Base-by-base conservation (phyloP, 257 asterid species). In the Salvia splendens region DNA sequence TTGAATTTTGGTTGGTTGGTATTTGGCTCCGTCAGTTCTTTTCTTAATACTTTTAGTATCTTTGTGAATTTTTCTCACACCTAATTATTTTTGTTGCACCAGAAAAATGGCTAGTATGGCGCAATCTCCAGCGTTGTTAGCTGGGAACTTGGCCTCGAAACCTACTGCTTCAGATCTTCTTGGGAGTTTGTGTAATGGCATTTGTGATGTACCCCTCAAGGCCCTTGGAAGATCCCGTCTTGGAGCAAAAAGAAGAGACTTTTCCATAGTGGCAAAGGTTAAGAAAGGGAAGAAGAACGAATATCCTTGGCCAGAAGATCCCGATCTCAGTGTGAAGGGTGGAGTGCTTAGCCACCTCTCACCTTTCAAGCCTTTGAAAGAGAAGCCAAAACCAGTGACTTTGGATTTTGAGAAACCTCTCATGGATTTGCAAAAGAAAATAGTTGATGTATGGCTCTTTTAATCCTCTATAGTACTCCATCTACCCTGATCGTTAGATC, bases 321-420 rank as follows among this genome's bases (percentile, higher is more conserved):
- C 95, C 40, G 97, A 91, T 75, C 96, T 78, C 58, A 88, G 83
- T 84, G 89, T 91, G 68, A 84, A 78, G 84, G 99, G 99, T 75
- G 97, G 99, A 72, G 80, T 88, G 71, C 95, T 94, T 41, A 83
- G 89, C 54, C 95, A 83, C 74, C 86, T 94, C 68, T 94, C 97
- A 24, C 75, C 74, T 74, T 94, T 94, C 87, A 91, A 91, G 81
- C 96, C 99, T 68, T 83, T 91, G 83, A 91, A 79, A 81, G 97
- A 88, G 84, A 94, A 84, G 77, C 96, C 84, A 17, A 94, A 94
- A 84, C 96, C 97, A 9, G 95, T 94, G 45, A 88, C 87, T 33
- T 85, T 91, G 87, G 95, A 85, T 53, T 94, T 91, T 49, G 99
- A 94, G 88, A 91, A 84, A 65, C 97, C 96, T 52, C 91, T 94